A percentile compares a stretch with the other conserved stretches of the same genome.
These are phyloP conservation scores for Camellia granthamiana DNA, from an alignment of 148 eudicot genomes.

Conservation along the genomic window DNA sequence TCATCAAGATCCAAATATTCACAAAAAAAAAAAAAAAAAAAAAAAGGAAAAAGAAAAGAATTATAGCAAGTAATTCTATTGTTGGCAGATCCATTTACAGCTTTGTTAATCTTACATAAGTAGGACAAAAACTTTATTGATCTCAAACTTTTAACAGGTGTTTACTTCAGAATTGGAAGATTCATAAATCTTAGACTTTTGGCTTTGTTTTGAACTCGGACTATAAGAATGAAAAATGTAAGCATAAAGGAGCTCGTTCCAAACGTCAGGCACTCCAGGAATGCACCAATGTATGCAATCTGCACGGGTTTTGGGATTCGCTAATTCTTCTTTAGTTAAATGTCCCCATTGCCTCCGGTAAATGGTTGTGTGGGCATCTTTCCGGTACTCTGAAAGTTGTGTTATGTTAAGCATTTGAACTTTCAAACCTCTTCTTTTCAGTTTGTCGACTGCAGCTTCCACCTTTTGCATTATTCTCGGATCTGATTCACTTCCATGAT, in stretches of 20 bases:
- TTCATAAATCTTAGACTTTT: too few relatives aligned
- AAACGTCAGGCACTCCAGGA: constrained; percentile 52
- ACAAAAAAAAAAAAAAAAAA: too few relatives aligned
- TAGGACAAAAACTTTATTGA: too few relatives aligned
- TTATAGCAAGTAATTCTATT: too few relatives aligned
- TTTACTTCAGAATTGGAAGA: too few relatives aligned
- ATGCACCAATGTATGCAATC: constrained; percentile 70
- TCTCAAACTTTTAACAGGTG: too few relatives aligned
- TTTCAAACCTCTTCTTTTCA: constrained; percentile 47
- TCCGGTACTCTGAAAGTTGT: constrained; percentile 81
- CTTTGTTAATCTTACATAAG: too few relatives aligned
- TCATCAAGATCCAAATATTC: too few relatives aligned
- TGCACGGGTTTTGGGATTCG: constrained; percentile 42
- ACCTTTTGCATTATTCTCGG: constrained; percentile 55
- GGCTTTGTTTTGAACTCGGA: too few relatives aligned
- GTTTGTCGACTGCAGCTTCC: constrained; percentile 34
- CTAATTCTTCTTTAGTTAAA: constrained; percentile 36
- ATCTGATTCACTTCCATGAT: constrained; percentile 53
- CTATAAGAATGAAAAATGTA: constrained; percentile 19
- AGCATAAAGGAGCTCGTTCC: constrained; percentile 48
- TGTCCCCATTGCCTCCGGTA: constrained; percentile 46
- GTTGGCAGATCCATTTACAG: too few relatives aligned
- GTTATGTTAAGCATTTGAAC: constrained; percentile 71
- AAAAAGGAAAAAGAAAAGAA: too few relatives aligned
- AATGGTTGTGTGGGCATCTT: constrained; percentile 65